Base-by-base conservation (phyloP, 306 rosid genomes). In the Prunus fruticosa region DNA sequence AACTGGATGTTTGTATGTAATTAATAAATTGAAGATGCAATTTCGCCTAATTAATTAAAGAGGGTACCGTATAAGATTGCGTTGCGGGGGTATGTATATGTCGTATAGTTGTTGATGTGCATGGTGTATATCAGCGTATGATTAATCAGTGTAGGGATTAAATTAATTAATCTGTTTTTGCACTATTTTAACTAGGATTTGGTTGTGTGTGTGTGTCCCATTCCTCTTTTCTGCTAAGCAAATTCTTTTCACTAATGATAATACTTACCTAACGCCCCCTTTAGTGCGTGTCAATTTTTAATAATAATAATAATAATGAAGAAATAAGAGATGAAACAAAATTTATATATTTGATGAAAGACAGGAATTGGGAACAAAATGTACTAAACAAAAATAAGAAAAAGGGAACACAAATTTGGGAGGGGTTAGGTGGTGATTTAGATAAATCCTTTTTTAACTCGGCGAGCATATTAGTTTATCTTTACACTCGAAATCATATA, bases 141-240 rank as follows among this genome's bases (percentile, higher is more conserved):
- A 25, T 25, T 60, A 25, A 3, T 60, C 25, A 22, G 4, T 60
- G 38, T 16, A 25, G 28, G 38, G 38, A 60, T 60, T 25, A 13
- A 2, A 22, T 23, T 25, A 60, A 60, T 60, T 25, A 30, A 27
- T 56, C 28, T 6, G 2, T 69, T 30, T 32, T 30, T 71, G 50
- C 32, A 71, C 52, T 34, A 34, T 53, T 34, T 56, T 71, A 71
- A 30, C 63, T 52, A 71, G n/a, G 75, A 81, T 84, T 66, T 84
- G 14, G 80, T 81, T 83, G 16, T 69, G 68, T 56, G 16, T 69
- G 68, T 56, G 71, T 18, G 83, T 86, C 73, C 82, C 85, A 64
- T 73, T 71, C 50, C 67, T 70, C 78, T 79, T 58, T 72, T 64
- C 72, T 82, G 51, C 32, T 53, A 71, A 69, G 78, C 23, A 43